These are phyloP conservation scores for Rhodotorula sp. DNA, from an alignment of 1,284 basidiomycete genomes.

Conservation along the genomic window DNA sequence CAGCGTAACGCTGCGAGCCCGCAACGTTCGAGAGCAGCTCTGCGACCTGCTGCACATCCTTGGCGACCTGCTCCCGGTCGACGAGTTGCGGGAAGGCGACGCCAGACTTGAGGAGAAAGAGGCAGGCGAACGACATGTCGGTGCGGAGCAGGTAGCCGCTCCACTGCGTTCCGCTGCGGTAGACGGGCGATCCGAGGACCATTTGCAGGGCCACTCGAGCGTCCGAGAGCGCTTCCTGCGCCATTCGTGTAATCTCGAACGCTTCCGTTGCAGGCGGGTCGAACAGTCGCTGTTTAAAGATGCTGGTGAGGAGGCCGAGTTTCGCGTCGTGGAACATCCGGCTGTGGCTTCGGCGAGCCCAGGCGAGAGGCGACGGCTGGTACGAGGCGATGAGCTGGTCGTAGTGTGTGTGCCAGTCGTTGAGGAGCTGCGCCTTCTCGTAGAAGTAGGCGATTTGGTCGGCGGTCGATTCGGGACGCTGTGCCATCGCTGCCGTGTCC, in stretches of 20 bases:
- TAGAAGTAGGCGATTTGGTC: constrained; percentile 9
- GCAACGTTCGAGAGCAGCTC: constrained; percentile 15
- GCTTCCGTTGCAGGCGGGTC: constrained; percentile 1
- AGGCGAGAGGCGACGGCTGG: constrained; percentile 14
- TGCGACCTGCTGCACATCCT: constrained; percentile 11
- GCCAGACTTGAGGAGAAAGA: constrained; percentile 19
- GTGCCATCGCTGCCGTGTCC: constrained; percentile 4
- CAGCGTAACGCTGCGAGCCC: constrained; percentile 14
- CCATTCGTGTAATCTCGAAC: constrained; percentile 14
- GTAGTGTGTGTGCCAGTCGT: constrained; percentile 17
- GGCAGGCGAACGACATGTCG: constrained; percentile 26
- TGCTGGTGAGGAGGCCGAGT: constrained; percentile 13
- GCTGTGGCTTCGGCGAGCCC: constrained; percentile 17
- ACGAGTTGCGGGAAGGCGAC: constrained; percentile 16
- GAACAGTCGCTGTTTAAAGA: constrained; percentile 14
- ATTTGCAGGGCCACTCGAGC: constrained; percentile 8
- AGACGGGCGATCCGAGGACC: constrained; percentile 18
- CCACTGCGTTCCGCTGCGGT: constrained; percentile 10
- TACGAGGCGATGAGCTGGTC: constrained; percentile 9
- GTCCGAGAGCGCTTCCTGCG: constrained; percentile 5
- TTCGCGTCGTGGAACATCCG: constrained; percentile 21
- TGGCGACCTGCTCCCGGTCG: constrained; percentile 16
- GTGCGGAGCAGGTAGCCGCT: constrained; percentile 23
- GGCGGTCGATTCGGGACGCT: neutral
- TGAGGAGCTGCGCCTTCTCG: constrained; percentile 8